Evolutionary conservation across 495 filamentous ascomycete species (phyloP), one percentile per base, ranked within the genome.

Genomic region (Endocarpon pusillum): DNA sequence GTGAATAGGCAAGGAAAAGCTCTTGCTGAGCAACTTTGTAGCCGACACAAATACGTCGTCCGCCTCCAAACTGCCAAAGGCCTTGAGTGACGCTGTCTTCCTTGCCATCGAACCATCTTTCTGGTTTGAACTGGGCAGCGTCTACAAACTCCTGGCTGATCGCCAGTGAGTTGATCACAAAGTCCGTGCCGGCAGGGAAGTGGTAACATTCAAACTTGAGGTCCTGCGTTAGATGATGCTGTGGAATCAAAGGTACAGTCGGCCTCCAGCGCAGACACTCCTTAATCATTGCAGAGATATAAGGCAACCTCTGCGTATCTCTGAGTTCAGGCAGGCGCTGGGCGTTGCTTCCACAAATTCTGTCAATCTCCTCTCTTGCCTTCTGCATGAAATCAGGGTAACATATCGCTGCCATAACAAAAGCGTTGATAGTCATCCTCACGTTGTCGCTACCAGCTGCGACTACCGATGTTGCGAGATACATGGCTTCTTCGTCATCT

Each of bases 171-270:
- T 57, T 51, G 27, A 56, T 40, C 41, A 64, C 38, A 48, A 62
- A 39, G 36, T 41, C 42, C 0, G 56, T 58, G 18, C 65, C 65
- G 4, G 52, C 49, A 2, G 63, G 61, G 37, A 72, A 62, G 11
- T 37, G 33, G 34, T 67, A 66, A 9, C 59, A 61, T 30, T 66
- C 65, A 33, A 63, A 69, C 29, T 67, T 59, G 41, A 69, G 48
- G 32, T 69, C 60, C 25, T 57, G 40, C 1, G 51, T 62, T 6
- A 58, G 37, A n/a, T 27, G 22, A 30, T 53, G 48, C 9, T 47
- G 39, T 3, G 52, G 50, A 1, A 49, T 43, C 22, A 51, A 44
- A 4, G 44, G 47, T 14, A 59, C 44, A 14, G 45, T 54, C 3
- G 52, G 52, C 21, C 55, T 23, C 55, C 55, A 59, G 4, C 55